Conservation (phyloP, 78 protist species). For the Planoprotostelium fungivorum region DNA sequence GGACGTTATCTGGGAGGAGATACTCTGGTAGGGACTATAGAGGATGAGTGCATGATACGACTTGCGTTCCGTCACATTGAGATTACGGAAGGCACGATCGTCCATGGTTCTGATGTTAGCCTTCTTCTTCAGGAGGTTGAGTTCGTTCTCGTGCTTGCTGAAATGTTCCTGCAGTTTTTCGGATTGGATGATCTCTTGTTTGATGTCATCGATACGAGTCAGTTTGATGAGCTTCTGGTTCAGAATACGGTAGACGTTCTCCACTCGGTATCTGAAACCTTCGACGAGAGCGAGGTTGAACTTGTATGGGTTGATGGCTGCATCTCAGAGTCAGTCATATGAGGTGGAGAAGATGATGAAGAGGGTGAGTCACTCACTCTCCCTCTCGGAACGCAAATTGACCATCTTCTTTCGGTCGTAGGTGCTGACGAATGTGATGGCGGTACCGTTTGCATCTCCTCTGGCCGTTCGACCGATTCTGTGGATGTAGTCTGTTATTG, state of each 20-base stretch:
- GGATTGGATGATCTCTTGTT: slow-evolving; percentile 58
- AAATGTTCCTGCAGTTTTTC: slow-evolving; percentile 39
- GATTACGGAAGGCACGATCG: slow-evolving; percentile 3
- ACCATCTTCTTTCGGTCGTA: slow-evolving; percentile 21
- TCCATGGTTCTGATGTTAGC: not conserved
- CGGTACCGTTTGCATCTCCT: slow-evolving; percentile 54
- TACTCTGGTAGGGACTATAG: slow-evolving; percentile 34
- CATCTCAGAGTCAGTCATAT: not conserved
- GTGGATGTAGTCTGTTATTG: slow-evolving; percentile 65
- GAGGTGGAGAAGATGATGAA: not conserved
- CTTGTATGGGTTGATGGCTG: slow-evolving; percentile 45
- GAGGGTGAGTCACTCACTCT: not conserved
- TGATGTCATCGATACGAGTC: slow-evolving; percentile 63
- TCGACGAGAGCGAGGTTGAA: slow-evolving; percentile 47
- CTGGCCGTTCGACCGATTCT: slow-evolving; percentile 84
- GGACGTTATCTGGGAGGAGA: slow-evolving; percentile 33
- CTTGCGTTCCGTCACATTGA: slow-evolving; percentile 40
- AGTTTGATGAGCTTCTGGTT: slow-evolving; percentile 24
- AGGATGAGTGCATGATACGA: slow-evolving; percentile 17
- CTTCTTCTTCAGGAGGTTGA: not conserved
- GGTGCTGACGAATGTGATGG: slow-evolving; percentile 59
- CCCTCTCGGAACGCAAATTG: not conserved
- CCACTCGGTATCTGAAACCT: slow-evolving; percentile 68
- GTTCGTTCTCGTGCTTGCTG: not conserved
- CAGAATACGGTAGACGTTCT: slow-evolving; percentile 37